phyloP scores from a whole-genome alignment of 2,329 filamentous ascomycete species.

The Cladorrhinum sp. region DNA sequence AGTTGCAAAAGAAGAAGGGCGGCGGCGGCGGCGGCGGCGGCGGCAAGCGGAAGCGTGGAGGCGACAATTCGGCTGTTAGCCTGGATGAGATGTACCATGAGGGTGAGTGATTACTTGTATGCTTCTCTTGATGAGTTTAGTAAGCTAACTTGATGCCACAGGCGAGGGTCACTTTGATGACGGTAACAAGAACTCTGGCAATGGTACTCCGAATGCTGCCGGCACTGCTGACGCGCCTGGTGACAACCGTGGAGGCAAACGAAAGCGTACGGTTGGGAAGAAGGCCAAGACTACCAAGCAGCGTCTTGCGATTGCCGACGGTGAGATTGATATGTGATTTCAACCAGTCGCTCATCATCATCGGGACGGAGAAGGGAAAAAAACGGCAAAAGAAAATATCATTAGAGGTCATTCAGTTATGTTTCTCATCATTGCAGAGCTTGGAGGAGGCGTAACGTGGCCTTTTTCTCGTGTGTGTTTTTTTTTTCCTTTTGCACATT shows the following conservation, averaged over 20 bases:
- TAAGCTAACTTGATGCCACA: slow-evolving; percentile 36
- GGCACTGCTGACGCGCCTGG: slow-evolving; percentile 54
- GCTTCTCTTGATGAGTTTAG: not conserved
- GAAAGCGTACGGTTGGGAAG: slow-evolving; percentile 50
- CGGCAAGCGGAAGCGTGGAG: slow-evolving; percentile 53
- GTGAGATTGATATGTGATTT: slow-evolving; percentile 40
- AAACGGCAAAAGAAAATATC: not conserved
- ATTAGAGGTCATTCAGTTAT: not conserved
- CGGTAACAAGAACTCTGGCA: slow-evolving; percentile 68
- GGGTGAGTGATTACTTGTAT: slow-evolving; percentile 59
- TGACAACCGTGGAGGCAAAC: slow-evolving; percentile 53
- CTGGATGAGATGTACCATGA: slow-evolving; percentile 99
- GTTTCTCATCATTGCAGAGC: not conserved
- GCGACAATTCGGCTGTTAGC: slow-evolving; percentile 49
- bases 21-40: too few species aligned
- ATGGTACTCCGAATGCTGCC: slow-evolving; percentile 71
- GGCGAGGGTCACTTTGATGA: slow-evolving; percentile 97
- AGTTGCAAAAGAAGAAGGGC: slow-evolving; percentile 54
- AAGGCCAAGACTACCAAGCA: slow-evolving; percentile 68
- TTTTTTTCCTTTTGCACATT: not conserved
- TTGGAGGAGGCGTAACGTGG: too few species aligned
- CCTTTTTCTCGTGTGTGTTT: not conserved
- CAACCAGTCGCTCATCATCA: not conserved
- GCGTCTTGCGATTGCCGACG: slow-evolving; percentile 65
- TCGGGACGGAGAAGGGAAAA: not conserved